Conservation (phyloP, 2,329 filamentous ascomycete species). For the Ascochyta pisi region DNA sequence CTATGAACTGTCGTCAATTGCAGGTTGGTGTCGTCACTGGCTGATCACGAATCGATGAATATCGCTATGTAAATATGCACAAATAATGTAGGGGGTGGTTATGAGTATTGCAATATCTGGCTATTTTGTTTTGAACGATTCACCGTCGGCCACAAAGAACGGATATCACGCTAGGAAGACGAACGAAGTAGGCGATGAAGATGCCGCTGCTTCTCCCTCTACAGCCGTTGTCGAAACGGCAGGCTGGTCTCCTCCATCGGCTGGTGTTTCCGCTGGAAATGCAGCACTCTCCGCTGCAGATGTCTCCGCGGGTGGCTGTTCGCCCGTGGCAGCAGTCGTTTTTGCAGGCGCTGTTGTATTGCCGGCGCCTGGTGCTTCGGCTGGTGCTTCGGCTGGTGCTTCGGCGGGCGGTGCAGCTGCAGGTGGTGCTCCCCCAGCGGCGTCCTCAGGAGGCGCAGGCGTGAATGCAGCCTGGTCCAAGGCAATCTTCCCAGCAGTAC, state of each 20-base stretch:
- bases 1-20: too few species aligned
- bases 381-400: conserved; percentile 9
- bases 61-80: too few species aligned
- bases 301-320: not conserved
- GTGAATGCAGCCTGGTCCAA: conserved; percentile 36
- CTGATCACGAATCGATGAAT: too few species aligned
- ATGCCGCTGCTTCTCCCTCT: not conserved
- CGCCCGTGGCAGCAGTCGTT: not conserved
- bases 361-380: conserved; percentile 11
- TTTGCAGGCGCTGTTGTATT: conserved; percentile 4
- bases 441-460: conserved; percentile 30
- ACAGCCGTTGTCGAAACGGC: not conserved
- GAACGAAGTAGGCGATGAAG: conserved; percentile 10
- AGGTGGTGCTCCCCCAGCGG: conserved; percentile 21
- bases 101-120: too few species aligned
- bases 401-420: conserved; percentile 21
- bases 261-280: not conserved
- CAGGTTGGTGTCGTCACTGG: too few species aligned
- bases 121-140: not conserved
- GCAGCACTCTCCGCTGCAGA: not conserved
- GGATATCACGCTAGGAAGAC: conserved; percentile 2
- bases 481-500: conserved; percentile 28
- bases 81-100: too few species aligned
- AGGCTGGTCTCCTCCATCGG: not conserved
- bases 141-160: not conserved